A percentile compares a stretch with the other conserved stretches of the same genome.
Conservation (phyloP, 345 rosid species). For the Populus nigra region DNA sequence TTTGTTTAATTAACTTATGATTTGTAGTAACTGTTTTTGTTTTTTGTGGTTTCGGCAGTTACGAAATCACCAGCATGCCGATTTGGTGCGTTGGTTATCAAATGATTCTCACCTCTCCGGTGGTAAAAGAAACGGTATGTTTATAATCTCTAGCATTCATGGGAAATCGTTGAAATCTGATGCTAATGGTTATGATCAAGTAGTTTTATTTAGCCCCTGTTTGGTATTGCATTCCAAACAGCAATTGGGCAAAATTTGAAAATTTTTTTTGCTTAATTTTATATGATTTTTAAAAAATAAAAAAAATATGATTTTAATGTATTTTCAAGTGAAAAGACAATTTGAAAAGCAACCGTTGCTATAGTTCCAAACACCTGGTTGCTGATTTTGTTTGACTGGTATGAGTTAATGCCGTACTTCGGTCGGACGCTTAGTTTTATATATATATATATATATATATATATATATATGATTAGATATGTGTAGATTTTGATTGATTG, state of each 20-base stretch:
- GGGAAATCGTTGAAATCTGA: neutral
- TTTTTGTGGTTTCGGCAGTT: slow-evolving; percentile 42
- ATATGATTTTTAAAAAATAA: no score
- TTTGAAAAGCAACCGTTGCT: no score
- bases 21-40: neutral
- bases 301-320: no score
- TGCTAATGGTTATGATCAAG: neutral
- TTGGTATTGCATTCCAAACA: no score
- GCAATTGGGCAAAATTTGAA: no score
- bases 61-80: slow-evolving; percentile 51
- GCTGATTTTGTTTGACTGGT: neutral
- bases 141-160: neutral
- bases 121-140: slow-evolving; percentile 53
- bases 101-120: slow-evolving; percentile 35
- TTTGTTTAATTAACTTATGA: neutral
- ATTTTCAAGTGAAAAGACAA: no score
- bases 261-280: no score
- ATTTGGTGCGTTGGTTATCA: slow-evolving; percentile 58
- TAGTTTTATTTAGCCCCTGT: neutral
- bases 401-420: neutral
- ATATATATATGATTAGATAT: no score
- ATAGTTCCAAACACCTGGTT: neutral
- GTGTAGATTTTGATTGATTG: neutral
- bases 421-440: neutral
- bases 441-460: neutral